A percentile compares a stretch with the other conserved stretches of the same genome.
phyloP scores from a whole-genome alignment of 2,329 filamentous ascomycete genomes.

The Neocatenulostroma microsporum region DNA sequence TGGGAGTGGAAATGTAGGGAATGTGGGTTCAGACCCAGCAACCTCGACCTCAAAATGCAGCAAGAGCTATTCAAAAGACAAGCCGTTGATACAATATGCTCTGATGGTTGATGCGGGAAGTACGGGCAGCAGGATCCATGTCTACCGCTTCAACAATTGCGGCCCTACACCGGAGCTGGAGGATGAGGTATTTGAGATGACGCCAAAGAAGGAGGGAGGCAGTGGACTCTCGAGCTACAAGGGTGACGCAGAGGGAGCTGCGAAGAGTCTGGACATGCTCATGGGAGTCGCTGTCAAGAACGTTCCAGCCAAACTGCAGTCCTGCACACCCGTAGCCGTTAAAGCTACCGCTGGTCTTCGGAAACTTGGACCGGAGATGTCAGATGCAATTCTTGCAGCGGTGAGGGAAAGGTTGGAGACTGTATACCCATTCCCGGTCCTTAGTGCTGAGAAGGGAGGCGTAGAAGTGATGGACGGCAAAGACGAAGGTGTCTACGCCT shows the following conservation, averaged over 20 bases:
- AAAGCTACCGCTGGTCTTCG: constrained; percentile 94
- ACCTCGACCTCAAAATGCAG: constrained; percentile 68
- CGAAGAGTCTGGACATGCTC: constrained; percentile 78
- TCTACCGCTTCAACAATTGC: constrained; percentile 99
- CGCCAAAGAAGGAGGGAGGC: constrained; percentile 72
- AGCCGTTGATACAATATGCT: constrained; percentile 93
- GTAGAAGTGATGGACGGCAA: constrained; percentile 97
- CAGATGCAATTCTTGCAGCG: constrained; percentile 73
- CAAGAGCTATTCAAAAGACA: constrained; percentile 74
- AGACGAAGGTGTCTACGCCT: constrained; percentile 95
- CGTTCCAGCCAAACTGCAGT: constrained; percentile 80
- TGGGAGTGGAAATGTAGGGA: constrained; percentile 36
- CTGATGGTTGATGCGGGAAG: constrained; percentile 98
- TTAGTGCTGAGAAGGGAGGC: constrained; percentile 74
- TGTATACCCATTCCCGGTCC: constrained; percentile 87
- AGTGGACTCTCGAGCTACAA: constrained; percentile 78
- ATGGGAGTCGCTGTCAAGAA: constrained; percentile 76
- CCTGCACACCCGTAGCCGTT: constrained; percentile 92
- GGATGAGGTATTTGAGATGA: constrained; percentile 88
- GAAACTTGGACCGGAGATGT: constrained; percentile 72
- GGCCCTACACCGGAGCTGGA: constrained; percentile 91
- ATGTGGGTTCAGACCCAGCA: constrained; percentile 47
- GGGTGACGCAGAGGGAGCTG: constrained; percentile 76
- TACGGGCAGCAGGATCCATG: constrained; percentile 95
- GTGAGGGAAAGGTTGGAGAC: constrained; percentile 79